Evolutionary conservation across 2,329 filamentous ascomycete genomes (phyloP), one percentile per base, ranked within the genome.

Genomic region (Pseudogymnoascus sp.): DNA sequence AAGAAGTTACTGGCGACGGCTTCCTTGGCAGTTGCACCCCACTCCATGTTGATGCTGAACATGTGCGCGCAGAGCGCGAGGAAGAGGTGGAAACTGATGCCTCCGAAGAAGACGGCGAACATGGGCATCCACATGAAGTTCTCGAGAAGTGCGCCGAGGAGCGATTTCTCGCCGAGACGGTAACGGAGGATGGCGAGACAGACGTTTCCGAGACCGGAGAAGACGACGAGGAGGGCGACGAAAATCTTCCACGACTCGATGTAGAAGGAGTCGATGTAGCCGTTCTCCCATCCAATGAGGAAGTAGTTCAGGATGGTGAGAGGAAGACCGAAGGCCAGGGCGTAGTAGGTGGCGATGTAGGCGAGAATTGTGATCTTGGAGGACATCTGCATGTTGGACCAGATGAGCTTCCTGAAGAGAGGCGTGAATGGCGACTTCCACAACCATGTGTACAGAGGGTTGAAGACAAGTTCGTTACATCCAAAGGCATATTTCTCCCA

Each of bases 401-500:
- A 76, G 28, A 89, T 72, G 72, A 88, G 88, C 31, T 76, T 77
- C 63, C 77, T 75, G 77, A 89, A 89, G 5, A 90, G 80, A 2
- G 80, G 79, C 0, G 88, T 89, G 68, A 90, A 85, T 0, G 87
- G 86, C 0, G 87, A 85, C 37, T 79, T 79, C 67, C 77, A 80
- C 31, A 82, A 67, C 88, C 88, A 90, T 66, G 80, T 77, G 60
- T 81, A 77, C 40, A 90, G 73, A 0, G 88, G 88, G 68, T 89
- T 80, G 77, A 90, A 90, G 16, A 90, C 79, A 59, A 90, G 76
- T 73, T 90, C 88, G 70, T 86, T 88, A 70, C 86, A 88, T 6
- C 88, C 88, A 67, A 88, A 90, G 0, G 87, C 85, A 63, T 89
- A 88, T 75, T 90, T 90, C 70, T 89, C 85, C 88, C 88, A 90